phyloP scores from a whole-genome alignment of 2,329 filamentous ascomycete species.

The Fusarium chuoi region DNA sequence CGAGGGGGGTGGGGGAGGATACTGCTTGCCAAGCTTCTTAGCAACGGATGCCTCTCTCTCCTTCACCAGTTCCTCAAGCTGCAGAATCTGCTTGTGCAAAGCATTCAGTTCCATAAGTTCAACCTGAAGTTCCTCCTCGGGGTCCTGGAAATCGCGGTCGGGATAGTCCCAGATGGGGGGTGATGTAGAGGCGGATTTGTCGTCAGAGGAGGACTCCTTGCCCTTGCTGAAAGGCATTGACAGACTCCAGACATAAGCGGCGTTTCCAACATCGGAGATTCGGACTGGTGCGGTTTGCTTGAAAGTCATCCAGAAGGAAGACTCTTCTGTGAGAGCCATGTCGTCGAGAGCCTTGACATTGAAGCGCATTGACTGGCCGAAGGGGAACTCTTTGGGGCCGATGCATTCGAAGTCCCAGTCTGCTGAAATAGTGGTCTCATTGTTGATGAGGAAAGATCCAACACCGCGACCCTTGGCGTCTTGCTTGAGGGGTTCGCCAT shows the following conservation, averaged over 20 bases:
- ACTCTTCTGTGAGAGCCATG: slow-evolving; percentile 48
- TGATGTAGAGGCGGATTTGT: slow-evolving; percentile 3
- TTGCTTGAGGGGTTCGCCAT: slow-evolving; percentile 56
- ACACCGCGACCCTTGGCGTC: slow-evolving; percentile 54
- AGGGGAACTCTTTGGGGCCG: slow-evolving; percentile 51
- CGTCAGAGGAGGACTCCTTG: background rate
- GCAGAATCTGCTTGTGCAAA: slow-evolving; percentile 54
- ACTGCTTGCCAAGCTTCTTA: slow-evolving; percentile 46
- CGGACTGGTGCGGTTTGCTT: slow-evolving; percentile 56
- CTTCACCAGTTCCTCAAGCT: slow-evolving; percentile 55
- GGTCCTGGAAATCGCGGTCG: slow-evolving; percentile 42
- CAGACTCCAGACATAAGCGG: slow-evolving; percentile 44
- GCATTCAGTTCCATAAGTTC: slow-evolving; percentile 58
- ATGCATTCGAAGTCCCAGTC: slow-evolving; percentile 60
- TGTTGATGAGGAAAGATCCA: slow-evolving; percentile 53
- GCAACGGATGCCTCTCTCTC: slow-evolving; percentile 55
- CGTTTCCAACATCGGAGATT: slow-evolving; percentile 56
- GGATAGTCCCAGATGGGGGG: slow-evolving; percentile 22
- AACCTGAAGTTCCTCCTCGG: slow-evolving; percentile 50
- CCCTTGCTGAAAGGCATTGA: slow-evolving; percentile 41
- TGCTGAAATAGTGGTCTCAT: slow-evolving; percentile 53
- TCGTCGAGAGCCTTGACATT: slow-evolving; percentile 56
- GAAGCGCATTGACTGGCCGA: slow-evolving; percentile 58
- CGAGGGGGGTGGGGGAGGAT: slow-evolving; percentile 37
- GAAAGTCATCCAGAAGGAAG: slow-evolving; percentile 57